phyloP scores from a whole-genome alignment of 495 filamentous ascomycete species.

The Lasiosphaeris hirsuta region DNA sequence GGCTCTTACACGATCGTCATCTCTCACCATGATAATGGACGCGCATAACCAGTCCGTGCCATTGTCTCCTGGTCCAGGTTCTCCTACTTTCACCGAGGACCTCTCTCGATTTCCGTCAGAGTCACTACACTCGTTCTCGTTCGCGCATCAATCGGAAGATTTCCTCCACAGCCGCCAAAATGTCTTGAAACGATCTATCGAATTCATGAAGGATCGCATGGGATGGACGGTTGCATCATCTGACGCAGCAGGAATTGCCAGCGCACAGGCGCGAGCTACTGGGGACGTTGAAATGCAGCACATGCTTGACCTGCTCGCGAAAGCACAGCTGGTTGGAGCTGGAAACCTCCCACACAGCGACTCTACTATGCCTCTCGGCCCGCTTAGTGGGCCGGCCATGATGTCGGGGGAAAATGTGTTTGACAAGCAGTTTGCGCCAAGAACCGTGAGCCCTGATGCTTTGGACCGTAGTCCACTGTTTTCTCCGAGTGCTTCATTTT shows the following conservation, averaged over 20 bases:
- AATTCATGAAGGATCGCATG: conserved; percentile 94
- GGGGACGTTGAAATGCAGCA: conserved; percentile 85
- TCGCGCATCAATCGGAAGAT: conserved; percentile 93
- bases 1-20: conserved; percentile 56
- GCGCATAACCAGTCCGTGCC: conserved; percentile 35
- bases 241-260: conserved; percentile 51
- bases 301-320: conserved; percentile 82
- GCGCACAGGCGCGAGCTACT: conserved; percentile 74
- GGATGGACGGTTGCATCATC: conserved; percentile 62
- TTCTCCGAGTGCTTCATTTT: conserved; percentile 31
- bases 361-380: conserved; percentile 47
- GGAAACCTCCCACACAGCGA: conserved; percentile 44
- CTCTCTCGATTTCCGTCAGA: conserved; percentile 89
- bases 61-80: conserved; percentile 57
- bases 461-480: conserved; percentile 34
- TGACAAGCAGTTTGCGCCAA: conserved; percentile 66
- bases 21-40: conserved; percentile 55
- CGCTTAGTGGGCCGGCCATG: conserved; percentile 73
- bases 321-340: conserved; percentile 69
- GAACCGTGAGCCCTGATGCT: conserved; percentile 51
- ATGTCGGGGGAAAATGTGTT: conserved; percentile 70
- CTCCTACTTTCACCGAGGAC: conserved; percentile 79
- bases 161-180: conserved; percentile 86
- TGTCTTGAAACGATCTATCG: conserved; percentile 87
- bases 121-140: conserved; percentile 97